Percentiles rank a stretch among this genome's conserved stretches.
These are phyloP conservation scores for Proliferodiscus dingleyae DNA, from an alignment of 2,329 filamentous ascomycete genomes.

Conservation along the genomic window DNA sequence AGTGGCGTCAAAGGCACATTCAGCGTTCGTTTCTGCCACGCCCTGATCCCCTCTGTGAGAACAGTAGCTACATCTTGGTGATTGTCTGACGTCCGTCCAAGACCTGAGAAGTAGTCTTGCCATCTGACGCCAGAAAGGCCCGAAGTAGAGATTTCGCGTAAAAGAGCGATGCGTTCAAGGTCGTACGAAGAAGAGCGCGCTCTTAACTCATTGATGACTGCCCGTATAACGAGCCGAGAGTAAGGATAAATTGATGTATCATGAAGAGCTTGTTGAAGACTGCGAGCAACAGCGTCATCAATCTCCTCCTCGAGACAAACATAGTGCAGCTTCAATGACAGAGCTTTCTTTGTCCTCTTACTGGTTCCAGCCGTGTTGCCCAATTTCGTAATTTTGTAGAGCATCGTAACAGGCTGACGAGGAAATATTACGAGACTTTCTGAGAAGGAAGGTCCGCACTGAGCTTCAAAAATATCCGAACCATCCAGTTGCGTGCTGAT, in stretches of 20 bases:
- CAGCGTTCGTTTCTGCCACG: slow-evolving; percentile 23
- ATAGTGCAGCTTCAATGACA: slow-evolving; percentile 71
- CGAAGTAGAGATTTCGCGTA: slow-evolving; percentile 46
- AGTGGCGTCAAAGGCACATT: slow-evolving; percentile 22
- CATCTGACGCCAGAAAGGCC: slow-evolving; percentile 45
- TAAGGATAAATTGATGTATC: slow-evolving; percentile 42
- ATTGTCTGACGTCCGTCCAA: slow-evolving; percentile 35
- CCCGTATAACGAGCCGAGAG: slow-evolving; percentile 41
- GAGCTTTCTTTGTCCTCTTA: slow-evolving; percentile 33
- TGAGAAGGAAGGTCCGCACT: slow-evolving; percentile 50
- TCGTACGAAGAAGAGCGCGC: slow-evolving; percentile 44
- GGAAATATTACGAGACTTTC: slow-evolving; percentile 64
- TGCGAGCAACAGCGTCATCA: slow-evolving; percentile 42
- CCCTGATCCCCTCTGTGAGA: slow-evolving; percentile 22
- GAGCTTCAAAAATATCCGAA: slow-evolving; percentile 64
- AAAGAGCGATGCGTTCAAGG: slow-evolving; percentile 51
- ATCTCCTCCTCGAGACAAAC: slow-evolving; percentile 73
- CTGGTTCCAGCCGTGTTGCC: slow-evolving; percentile 35
- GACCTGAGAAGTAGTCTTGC: slow-evolving; percentile 44
- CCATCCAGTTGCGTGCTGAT: slow-evolving; percentile 64
- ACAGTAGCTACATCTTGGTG: slow-evolving; percentile 25
- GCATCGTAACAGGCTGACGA: slow-evolving; percentile 72
- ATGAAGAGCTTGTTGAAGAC: slow-evolving; percentile 38
- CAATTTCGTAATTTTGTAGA: slow-evolving; percentile 68
- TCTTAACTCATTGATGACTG: slow-evolving; percentile 41